Evolutionary conservation across 2,329 filamentous ascomycete genomes (phyloP).

Genomic region (Aureobasidium namibiae): DNA sequence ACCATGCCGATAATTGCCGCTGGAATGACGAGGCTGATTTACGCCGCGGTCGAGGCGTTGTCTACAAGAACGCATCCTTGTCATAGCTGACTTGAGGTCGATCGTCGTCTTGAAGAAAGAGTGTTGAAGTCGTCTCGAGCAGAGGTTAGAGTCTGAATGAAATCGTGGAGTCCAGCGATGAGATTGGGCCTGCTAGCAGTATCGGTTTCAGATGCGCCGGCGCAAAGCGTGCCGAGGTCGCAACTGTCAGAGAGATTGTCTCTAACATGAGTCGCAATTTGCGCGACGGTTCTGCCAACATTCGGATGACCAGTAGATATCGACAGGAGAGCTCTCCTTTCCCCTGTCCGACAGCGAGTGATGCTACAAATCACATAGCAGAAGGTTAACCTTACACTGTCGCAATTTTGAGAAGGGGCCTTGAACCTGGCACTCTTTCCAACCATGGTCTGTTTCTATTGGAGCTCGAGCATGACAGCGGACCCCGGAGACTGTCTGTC

Average conservation of each 20-base stretch:
- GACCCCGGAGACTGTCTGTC: not conserved
- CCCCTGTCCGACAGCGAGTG: no score
- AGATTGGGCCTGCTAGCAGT: not conserved
- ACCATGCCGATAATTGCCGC: slow-evolving; percentile 8
- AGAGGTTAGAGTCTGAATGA: not conserved
- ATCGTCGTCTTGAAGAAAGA: not conserved
- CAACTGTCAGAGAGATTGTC: not conserved
- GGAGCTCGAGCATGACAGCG: not conserved
- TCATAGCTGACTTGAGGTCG: not conserved
- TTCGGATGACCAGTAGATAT: not conserved
- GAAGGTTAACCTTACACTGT: not conserved
- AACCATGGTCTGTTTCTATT: not conserved
- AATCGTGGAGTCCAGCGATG: not conserved
- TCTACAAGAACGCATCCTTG: not conserved
- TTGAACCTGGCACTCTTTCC: not conserved
- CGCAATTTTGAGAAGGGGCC: not conserved
- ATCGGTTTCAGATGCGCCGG: slow-evolving; percentile 7
- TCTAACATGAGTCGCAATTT: not conserved
- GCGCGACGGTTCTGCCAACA: not conserved
- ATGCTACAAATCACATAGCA: not conserved
- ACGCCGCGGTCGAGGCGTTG: not conserved
- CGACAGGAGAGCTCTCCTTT: not conserved
- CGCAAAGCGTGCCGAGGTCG: slow-evolving; percentile 8
- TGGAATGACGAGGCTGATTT: slow-evolving; percentile 9
- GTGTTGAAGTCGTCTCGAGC: not conserved